Percentiles rank a stretch among this genome's conserved stretches.
Conservation (phyloP, 2,329 filamentous ascomycete genomes). For the Phaeomoniella chlamydospora region DNA sequence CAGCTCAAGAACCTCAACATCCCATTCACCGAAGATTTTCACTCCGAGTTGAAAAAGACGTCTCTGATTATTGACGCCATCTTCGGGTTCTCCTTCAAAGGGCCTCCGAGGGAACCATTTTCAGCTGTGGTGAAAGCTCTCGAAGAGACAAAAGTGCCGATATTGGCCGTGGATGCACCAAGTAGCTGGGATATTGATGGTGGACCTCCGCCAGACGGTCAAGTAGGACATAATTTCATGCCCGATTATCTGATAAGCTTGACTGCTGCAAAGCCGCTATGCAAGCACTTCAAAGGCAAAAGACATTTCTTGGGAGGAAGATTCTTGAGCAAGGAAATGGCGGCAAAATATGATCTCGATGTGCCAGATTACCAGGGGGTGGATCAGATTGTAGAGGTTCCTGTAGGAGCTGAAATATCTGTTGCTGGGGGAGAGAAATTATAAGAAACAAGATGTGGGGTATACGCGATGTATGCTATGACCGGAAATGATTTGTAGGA, state of each 20-base stretch:
- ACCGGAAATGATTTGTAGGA: not conserved
- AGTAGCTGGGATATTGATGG: slow-evolving; percentile 88
- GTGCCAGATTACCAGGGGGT: slow-evolving; percentile 70
- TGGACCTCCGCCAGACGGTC: slow-evolving; percentile 61
- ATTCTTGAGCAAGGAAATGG: slow-evolving; percentile 67
- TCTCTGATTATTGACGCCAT: slow-evolving; percentile 87
- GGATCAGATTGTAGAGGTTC: slow-evolving; percentile 77
- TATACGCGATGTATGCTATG: not conserved
- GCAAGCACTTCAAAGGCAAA: slow-evolving; percentile 61
- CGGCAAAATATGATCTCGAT: slow-evolving; percentile 74
- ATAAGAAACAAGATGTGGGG: not conserved
- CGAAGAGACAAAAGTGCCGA: slow-evolving; percentile 54
- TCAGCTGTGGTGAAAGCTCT: slow-evolving; percentile 65
- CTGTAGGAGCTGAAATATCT: slow-evolving; percentile 7
- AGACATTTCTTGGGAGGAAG: slow-evolving; percentile 85
- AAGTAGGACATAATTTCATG: slow-evolving; percentile 62
- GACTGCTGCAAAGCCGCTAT: slow-evolving; percentile 84
- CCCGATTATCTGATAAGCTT: slow-evolving; percentile 72
- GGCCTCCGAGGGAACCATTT: slow-evolving; percentile 87
- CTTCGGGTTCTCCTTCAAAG: slow-evolving; percentile 90
- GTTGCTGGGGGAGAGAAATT: slow-evolving; percentile 1
- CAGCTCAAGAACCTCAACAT: slow-evolving; percentile 74
- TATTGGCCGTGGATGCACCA: slow-evolving; percentile 82
- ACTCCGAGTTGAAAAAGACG: slow-evolving; percentile 46
- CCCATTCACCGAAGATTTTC: slow-evolving; percentile 73